Conservation (phyloP, 257 asterid species). For the Ligustrum vulgare region DNA sequence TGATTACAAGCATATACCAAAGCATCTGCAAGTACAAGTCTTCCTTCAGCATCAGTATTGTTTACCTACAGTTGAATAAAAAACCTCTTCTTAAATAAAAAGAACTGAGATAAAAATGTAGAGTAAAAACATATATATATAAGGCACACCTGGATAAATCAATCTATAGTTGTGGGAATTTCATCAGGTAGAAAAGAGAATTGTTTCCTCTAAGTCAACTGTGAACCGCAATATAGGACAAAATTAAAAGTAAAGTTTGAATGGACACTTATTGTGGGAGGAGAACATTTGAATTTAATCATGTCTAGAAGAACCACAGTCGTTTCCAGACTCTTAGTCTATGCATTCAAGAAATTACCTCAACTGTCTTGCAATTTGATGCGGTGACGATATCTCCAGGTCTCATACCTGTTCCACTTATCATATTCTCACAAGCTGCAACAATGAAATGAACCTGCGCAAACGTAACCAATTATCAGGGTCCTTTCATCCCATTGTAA, state of each 20-base stretch:
- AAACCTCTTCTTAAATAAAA: background rate
- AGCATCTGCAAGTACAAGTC: conserved; percentile 97
- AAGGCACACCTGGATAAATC: background rate
- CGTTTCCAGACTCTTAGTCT: background rate
- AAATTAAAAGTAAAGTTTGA: no score
- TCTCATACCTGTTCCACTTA: conserved; percentile 95
- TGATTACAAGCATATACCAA: conserved; percentile 92
- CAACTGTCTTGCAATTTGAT: conserved; percentile 92
- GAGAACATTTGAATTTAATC: background rate
- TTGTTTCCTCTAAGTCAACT: background rate
- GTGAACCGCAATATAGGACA: background rate
- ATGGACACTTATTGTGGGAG: background rate
- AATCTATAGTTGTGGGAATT: background rate
- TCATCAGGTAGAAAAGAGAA: background rate
- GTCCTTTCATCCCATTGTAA: conserved; percentile 5
- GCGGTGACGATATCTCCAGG: conserved; percentile 92
- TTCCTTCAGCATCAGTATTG: conserved; percentile 98
- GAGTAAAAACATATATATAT: background rate
- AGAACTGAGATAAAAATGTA: background rate
- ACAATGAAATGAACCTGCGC: conserved; percentile 89
- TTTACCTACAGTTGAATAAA: conserved; percentile 57
- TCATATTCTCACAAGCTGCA: conserved; percentile 98
- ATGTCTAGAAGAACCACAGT: background rate
- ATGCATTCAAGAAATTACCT: conserved; percentile 44
- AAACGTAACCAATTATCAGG: conserved; percentile 15